Percentiles rank a stretch among this genome's conserved stretches.
Conservation (phyloP, 768 basidiomycete genomes). For the Pleurotus ostreatus region DNA sequence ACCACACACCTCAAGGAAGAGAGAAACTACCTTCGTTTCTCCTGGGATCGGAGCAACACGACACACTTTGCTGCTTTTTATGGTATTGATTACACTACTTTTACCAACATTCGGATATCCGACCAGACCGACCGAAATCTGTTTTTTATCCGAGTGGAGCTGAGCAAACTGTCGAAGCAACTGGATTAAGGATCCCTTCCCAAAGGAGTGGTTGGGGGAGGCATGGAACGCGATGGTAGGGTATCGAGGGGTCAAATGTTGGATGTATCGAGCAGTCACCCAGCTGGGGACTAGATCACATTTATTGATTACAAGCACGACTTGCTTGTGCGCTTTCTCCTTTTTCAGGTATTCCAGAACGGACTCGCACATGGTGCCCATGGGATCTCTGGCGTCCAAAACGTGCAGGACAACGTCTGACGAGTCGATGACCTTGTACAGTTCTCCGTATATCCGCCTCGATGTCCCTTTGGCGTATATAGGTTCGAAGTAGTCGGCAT, state of each 20-base stretch:
- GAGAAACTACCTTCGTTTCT: conserved; percentile 73
- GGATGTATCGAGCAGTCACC: conserved; percentile 97
- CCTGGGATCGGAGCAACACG: conserved; percentile 94
- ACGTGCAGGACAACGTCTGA: conserved; percentile 96
- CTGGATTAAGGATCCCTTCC: conserved; percentile 97
- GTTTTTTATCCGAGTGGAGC: conserved; percentile 97
- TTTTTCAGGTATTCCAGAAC: conserved; percentile 91
- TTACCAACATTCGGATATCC: conserved; percentile 99
- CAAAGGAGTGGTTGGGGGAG: conserved; percentile 98
- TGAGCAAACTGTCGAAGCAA: conserved; percentile 94
- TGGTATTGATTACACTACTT: conserved; percentile 95
- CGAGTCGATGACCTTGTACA: conserved; percentile 99
- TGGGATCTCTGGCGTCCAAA: conserved; percentile 90
- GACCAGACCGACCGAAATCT: conserved; percentile 96
- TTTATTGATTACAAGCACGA: conserved; percentile 96
- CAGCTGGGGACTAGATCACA: conserved; percentile 98
- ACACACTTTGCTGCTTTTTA: conserved; percentile 98
- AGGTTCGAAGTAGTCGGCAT: conserved; percentile 82
- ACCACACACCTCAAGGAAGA: too few species aligned
- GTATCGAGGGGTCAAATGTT: conserved; percentile 90
- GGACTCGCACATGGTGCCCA: conserved; percentile 93
- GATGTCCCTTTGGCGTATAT: conserved; percentile 96
- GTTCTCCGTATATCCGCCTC: conserved; percentile 91
- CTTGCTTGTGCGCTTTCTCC: conserved; percentile 96
- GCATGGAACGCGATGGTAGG: conserved; percentile 99